Evolutionary conservation across 345 rosid genomes (phyloP).

Genomic region (Boechera stricta): DNA sequence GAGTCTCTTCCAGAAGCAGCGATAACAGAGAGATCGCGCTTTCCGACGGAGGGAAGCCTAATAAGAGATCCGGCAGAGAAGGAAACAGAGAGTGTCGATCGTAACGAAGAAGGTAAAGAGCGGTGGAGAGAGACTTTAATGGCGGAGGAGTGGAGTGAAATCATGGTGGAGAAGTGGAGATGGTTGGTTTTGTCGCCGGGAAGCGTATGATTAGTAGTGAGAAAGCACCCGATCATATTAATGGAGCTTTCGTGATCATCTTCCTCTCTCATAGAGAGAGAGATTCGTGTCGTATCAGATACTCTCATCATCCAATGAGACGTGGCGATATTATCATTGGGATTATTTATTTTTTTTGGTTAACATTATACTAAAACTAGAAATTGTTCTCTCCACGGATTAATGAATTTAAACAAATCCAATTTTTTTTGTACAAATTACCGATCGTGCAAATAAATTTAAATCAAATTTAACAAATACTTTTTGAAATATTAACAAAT

Average conservation of each 20-base stretch:
- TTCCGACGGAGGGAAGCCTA: not conserved
- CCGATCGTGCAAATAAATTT: too few relatives aligned
- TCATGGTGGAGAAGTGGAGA: slow-evolving; percentile 23
- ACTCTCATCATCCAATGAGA: not conserved
- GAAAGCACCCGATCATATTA: too few relatives aligned
- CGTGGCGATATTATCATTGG: slow-evolving; percentile 3
- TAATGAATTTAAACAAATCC: too few relatives aligned
- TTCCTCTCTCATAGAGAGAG: not conserved
- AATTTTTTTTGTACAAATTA: too few relatives aligned
- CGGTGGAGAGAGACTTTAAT: slow-evolving; percentile 29
- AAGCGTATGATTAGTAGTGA: too few relatives aligned
- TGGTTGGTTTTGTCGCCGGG: not conserved
- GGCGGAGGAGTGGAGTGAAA: slow-evolving; percentile 30
- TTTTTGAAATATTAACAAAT: too few relatives aligned
- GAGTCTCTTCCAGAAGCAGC: slow-evolving; percentile 38
- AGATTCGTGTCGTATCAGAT: slow-evolving; percentile 26
- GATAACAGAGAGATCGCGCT: slow-evolving; percentile 38
- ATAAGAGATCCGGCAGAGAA: slow-evolving; percentile 10
- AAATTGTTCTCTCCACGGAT: too few relatives aligned
- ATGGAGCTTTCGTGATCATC: slow-evolving; percentile 18
- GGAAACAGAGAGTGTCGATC: slow-evolving; percentile 35
- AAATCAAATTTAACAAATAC: too few relatives aligned
- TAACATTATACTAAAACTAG: too few relatives aligned
- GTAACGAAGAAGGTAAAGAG: slow-evolving; percentile 21
- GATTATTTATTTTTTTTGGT: not conserved